Conservation (phyloP, 768 basidiomycete genomes). For the Lactarius akahatsu region DNA sequence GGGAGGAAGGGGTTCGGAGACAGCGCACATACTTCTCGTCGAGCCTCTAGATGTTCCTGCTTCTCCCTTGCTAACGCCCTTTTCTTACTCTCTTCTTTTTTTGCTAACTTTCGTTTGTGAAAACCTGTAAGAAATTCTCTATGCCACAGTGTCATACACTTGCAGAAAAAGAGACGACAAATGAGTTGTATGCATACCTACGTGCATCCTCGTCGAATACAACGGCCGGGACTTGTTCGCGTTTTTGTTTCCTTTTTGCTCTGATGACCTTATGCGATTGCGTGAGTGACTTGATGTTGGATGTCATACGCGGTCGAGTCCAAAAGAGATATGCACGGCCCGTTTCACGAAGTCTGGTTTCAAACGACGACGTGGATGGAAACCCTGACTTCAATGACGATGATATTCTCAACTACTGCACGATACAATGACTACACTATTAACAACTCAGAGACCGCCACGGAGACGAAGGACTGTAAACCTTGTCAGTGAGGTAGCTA, state of each 20-base stretch:
- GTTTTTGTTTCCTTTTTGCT: conserved; percentile 64
- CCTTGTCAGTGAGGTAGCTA: background rate
- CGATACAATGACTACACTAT: background rate
- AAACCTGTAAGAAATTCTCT: conserved; percentile 94
- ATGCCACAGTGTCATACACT: conserved; percentile 2
- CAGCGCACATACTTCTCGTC: conserved; percentile 65
- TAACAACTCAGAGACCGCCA: conserved; percentile 40
- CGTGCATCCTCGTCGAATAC: conserved; percentile 86
- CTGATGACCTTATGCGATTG: conserved; percentile 61
- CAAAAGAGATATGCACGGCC: conserved; percentile 5
- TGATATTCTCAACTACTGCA: conserved; percentile 17
- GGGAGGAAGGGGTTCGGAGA: background rate
- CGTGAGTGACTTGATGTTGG: conserved; percentile 59
- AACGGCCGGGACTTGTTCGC: conserved; percentile 72
- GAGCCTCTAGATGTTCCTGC: conserved; percentile 66
- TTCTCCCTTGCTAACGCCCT: conserved; percentile 78
- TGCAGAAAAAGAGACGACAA: background rate
- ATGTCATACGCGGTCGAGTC: conserved; percentile 28
- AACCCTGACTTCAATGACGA: background rate
- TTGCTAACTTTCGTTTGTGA: conserved; percentile 86
- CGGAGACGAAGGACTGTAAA: conserved; percentile 46
- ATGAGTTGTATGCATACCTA: conserved; percentile 35
- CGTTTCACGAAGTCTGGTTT: background rate
- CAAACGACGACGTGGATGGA: background rate
- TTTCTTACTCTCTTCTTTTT: conserved; percentile 70